Conservation (phyloP, 768 basidiomycete genomes). For the Boletus rubroflammeus region DNA sequence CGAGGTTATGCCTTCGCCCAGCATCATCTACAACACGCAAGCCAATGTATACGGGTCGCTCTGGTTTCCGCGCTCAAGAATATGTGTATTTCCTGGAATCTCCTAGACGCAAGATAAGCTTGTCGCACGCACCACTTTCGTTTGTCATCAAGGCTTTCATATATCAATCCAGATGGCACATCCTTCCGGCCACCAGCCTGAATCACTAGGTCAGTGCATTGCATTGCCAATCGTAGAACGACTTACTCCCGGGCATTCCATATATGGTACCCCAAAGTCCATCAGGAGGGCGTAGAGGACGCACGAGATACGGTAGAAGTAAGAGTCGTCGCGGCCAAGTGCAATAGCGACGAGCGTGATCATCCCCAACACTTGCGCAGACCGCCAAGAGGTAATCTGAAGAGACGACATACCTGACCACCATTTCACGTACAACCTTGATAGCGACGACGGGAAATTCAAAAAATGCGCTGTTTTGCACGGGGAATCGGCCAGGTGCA, state of each 20-base stretch:
- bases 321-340: not conserved
- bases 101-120: not conserved
- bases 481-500: not conserved
- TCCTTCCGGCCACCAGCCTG: not conserved
- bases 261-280: not conserved
- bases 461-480: not conserved
- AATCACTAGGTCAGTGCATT: not conserved
- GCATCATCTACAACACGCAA: not conserved
- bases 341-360: not conserved
- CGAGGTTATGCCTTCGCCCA: not conserved
- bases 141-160: too few relatives aligned
- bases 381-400: too few relatives aligned
- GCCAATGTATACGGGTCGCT: not conserved
- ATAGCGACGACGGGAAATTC: too few relatives aligned
- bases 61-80: not conserved
- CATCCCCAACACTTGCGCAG: not conserved
- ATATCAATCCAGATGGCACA: not conserved
- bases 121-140: not conserved
- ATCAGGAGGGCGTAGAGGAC: not conserved
- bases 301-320: not conserved
- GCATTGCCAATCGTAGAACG: not conserved
- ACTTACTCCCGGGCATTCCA: not conserved
- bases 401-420: too few relatives aligned
- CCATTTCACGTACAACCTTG: too few relatives aligned
- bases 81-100: not conserved